Conservation (phyloP, 805 yeast genomes). For the Metschnikowia chrysomelidarum region DNA sequence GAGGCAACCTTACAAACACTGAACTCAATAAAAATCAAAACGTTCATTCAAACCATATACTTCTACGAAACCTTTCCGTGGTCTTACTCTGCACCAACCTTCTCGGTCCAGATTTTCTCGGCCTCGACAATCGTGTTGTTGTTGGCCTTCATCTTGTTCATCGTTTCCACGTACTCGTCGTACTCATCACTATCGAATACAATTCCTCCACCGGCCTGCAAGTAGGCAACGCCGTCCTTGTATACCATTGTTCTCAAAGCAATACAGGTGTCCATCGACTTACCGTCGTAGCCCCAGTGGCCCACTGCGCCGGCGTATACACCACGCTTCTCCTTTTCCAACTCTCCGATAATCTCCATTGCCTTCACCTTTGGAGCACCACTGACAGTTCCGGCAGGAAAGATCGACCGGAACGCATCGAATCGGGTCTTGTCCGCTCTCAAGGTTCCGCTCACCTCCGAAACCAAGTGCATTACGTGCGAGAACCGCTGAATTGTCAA, state of each 20-base stretch:
- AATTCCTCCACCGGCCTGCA: conserved; percentile 99
- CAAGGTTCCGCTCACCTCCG: conserved; percentile 90
- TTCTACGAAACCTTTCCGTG: too few species aligned
- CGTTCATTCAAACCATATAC: too few species aligned
- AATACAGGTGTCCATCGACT: conserved; percentile 95
- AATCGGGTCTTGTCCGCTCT: conserved; percentile 83
- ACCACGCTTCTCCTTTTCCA: conserved; percentile 91
- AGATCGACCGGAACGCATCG: conserved; percentile 95
- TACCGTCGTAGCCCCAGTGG: conserved; percentile 95
- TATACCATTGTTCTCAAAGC: conserved; percentile 96
- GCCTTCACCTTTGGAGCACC: conserved; percentile 99
- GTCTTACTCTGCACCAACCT: too few species aligned
- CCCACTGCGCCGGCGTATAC: conserved; percentile 99
- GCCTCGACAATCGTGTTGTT: conserved; percentile 89
- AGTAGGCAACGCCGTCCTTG: conserved; percentile 84
- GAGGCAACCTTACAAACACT: too few species aligned
- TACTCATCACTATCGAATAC: conserved; percentile 92
- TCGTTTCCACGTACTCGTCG: conserved; percentile 93
- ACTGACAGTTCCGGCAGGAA: conserved; percentile 98
- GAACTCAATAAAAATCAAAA: too few species aligned
- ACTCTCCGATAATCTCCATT: conserved; percentile 88
- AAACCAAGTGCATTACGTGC: conserved; percentile 95
- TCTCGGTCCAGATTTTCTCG: conserved; percentile 69
- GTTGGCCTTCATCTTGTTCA: conserved; percentile 96
- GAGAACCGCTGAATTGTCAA: conserved; percentile 90